phyloP scores from a whole-genome alignment of 768 basidiomycete species.

The Calocera cornea region DNA sequence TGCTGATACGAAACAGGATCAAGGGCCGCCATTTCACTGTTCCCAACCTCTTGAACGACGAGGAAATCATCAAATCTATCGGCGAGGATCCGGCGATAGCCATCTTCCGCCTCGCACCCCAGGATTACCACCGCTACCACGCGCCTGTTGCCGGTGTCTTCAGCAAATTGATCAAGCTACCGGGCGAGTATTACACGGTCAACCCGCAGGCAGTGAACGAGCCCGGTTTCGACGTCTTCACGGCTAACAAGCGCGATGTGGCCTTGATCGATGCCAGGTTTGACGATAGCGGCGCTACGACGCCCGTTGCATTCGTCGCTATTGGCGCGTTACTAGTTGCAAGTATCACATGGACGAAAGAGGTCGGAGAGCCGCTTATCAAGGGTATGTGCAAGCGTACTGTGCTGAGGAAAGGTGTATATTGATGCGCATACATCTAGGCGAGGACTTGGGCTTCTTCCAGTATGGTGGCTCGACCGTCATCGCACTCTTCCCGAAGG shows the following conservation, averaged over 20 bases:
- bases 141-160: conserved; percentile 47
- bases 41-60: conserved; percentile 40
- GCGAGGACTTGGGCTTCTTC: conserved; percentile 30
- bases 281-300: conserved; percentile 21
- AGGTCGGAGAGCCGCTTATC: conserved; percentile 25
- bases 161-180: conserved; percentile 32
- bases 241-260: conserved; percentile 47
- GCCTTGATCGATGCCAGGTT: conserved; percentile 37
- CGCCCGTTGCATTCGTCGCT: conserved; percentile 52
- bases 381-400: conserved; percentile 31
- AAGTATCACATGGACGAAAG: conserved; percentile 49
- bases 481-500: conserved; percentile 44
- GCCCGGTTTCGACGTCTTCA: conserved; percentile 47
- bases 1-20: conserved; percentile 29
- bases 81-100: conserved; percentile 31
- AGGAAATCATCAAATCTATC: conserved; percentile 30
- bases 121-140: conserved; percentile 75
- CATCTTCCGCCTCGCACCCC: conserved; percentile 61
- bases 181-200: conserved; percentile 56
- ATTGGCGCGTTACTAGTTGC: conserved; percentile 75
- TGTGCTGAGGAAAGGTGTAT: neutral
- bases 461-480: conserved; percentile 70
- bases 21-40: conserved; percentile 63
- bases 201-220: conserved; percentile 72
- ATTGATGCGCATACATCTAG: neutral